Conservation (phyloP, 2,329 filamentous ascomycete species). For the Exophiala oligosperma region DNA sequence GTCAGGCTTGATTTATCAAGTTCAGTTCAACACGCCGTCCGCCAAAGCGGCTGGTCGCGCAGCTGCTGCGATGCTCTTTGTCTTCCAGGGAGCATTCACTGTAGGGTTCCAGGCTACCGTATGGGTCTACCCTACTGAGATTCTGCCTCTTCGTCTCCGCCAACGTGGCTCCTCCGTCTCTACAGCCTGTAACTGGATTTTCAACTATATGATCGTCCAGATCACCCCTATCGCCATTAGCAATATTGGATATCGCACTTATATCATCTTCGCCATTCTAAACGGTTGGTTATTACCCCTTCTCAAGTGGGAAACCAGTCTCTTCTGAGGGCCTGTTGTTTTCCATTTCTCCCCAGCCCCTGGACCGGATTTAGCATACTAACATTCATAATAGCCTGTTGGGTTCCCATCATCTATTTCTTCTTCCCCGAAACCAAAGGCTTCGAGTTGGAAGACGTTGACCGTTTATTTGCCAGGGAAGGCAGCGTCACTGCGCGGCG, state of each 20-base stretch:
- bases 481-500: too few species aligned
- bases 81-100: slow-evolving; percentile 63
- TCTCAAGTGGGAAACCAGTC: too few species aligned
- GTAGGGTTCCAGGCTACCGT: slow-evolving; percentile 34
- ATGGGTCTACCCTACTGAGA: slow-evolving; percentile 49
- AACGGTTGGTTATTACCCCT: slow-evolving; percentile 30
- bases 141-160: slow-evolving; percentile 50
- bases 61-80: slow-evolving; percentile 57
- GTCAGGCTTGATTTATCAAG: slow-evolving; percentile 25
- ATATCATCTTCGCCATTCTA: slow-evolving; percentile 46
- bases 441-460: too few species aligned
- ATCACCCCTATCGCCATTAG: slow-evolving; percentile 47
- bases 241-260: slow-evolving; percentile 43
- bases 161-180: slow-evolving; percentile 50
- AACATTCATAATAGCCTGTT: too few species aligned
- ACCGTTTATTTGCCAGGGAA: too few species aligned
- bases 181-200: slow-evolving; percentile 54
- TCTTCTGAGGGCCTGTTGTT: too few species aligned
- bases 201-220: slow-evolving; percentile 40
- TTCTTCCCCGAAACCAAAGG: too few species aligned
- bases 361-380: too few species aligned
- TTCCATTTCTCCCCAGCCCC: too few species aligned
- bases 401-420: too few species aligned
- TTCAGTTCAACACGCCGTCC: too few species aligned
- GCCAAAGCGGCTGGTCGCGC: slow-evolving; percentile 21